Evolutionary conservation across 768 basidiomycete genomes (phyloP), one percentile per base, ranked within the genome.

Genomic region (Agaricus bisporus): DNA sequence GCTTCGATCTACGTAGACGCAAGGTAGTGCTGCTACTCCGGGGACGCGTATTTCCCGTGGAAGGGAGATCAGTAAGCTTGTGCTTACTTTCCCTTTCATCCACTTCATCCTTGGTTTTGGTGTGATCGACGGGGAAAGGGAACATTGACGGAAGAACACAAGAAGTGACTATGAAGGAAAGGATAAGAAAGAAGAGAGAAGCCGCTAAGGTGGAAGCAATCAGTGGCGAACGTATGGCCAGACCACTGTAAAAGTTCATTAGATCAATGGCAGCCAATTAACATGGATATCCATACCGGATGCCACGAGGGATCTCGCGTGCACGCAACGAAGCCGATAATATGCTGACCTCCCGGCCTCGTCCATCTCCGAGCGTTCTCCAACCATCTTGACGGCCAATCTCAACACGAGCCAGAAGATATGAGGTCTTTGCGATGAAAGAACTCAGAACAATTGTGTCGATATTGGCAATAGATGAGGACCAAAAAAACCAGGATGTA

Each of bases 321-420:
- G 90, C 90, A 51, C 70, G 74, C 41, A 93, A 59, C 36, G 73
- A 76, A 18, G 88, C 85, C 18, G 79, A 73, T 28, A 77, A 62
- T 8, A 93, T 80, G 57, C 78, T 85, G 3, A 93, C 61, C 65
- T 93, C 91, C 49, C 85, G 82, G 14, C 81, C 86, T 67, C 85
- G 71, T 2, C 88, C 90, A 12, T 65, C 70, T 5, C 88, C 88
- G 18, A 92, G 45, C 26, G 70, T 77, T 64, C 68, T 82, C 91
- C 91, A 93, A 29, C 71, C 71, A 63, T 93, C 91, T 11, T 68
- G 73, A 41, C 91, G 81, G 4, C 91, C 91, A 41, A 93, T 63
- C 61, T 87, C 79, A n/a, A 92, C 72, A 47, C 66, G 68, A n/a
- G 85, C 90, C 45, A 70, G 60, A 12, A 86, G 63, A 11, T 68